Conservation (phyloP, 805 yeast species). For the Nakazawaea laoshanensis region DNA sequence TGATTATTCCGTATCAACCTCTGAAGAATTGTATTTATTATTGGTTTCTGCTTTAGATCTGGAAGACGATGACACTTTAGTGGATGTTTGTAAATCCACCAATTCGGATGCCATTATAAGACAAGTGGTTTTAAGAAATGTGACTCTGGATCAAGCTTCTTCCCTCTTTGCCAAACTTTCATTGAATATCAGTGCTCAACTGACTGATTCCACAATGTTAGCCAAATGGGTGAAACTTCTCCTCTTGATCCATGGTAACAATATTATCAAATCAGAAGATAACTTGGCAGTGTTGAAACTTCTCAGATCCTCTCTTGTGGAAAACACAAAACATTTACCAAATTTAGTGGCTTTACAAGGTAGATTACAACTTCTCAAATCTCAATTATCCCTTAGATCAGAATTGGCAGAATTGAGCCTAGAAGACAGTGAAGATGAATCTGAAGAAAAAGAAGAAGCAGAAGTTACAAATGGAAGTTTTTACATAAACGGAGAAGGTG, state of each 20-base stretch:
- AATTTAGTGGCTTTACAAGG: slow-evolving; percentile 78
- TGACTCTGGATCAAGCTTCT: slow-evolving; percentile 35
- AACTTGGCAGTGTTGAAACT: slow-evolving; percentile 47
- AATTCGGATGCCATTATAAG: slow-evolving; percentile 39
- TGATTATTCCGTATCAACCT: slow-evolving; percentile 11
- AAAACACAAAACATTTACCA: slow-evolving; percentile 52
- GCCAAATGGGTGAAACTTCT: slow-evolving; percentile 77
- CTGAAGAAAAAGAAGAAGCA: slow-evolving; percentile 25
- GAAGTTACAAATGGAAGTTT: slow-evolving; percentile 19
- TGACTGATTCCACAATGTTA: slow-evolving; percentile 39
- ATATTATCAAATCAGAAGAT: slow-evolving; percentile 42
- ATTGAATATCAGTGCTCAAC: slow-evolving; percentile 40
- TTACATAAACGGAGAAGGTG: slow-evolving; percentile 36
- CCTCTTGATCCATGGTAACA: slow-evolving; percentile 60
- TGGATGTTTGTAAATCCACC: slow-evolving; percentile 25
- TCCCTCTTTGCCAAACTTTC: slow-evolving; percentile 38
- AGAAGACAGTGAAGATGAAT: slow-evolving; percentile 23
- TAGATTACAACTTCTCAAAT: slow-evolving; percentile 63
- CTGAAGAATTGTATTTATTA: slow-evolving; percentile 17
- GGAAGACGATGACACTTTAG: slow-evolving; percentile 18
- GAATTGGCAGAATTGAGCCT: slow-evolving; percentile 32
- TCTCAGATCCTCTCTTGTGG: slow-evolving; percentile 47
- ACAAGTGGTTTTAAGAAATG: slow-evolving; percentile 43
- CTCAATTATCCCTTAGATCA: slow-evolving; percentile 66
- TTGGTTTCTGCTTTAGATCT: slow-evolving; percentile 15